A percentile compares a stretch with the other conserved stretches of the same genome.
Conservation (phyloP, 2,329 filamentous ascomycete genomes). For the Neonectria sp. region DNA sequence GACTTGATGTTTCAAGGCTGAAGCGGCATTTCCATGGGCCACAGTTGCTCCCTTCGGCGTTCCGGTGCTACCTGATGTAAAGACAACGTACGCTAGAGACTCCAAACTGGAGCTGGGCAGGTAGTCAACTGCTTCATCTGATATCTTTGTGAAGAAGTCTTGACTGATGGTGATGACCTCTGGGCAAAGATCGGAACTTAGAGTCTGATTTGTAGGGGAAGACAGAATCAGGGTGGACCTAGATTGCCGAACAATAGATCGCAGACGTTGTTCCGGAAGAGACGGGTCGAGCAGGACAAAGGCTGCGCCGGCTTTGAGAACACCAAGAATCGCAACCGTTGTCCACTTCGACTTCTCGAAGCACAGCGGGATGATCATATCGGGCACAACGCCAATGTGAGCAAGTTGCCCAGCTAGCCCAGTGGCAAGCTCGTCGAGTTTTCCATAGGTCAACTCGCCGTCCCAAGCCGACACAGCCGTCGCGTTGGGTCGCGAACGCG, state of each 20-base stretch:
- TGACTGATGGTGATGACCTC: not conserved
- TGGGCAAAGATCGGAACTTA: not conserved
- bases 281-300: slow-evolving; percentile 38
- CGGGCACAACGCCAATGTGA: slow-evolving; percentile 45
- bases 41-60: slow-evolving; percentile 29
- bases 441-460: slow-evolving; percentile 55
- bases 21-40: slow-evolving; percentile 31
- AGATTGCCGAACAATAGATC: slow-evolving; percentile 16
- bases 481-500: slow-evolving; percentile 23
- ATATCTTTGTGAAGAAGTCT: not conserved
- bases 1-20: slow-evolving; percentile 24
- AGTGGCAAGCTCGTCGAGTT: slow-evolving; percentile 57
- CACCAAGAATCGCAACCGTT: slow-evolving; percentile 41
- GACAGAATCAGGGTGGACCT: not conserved
- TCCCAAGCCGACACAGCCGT: slow-evolving; percentile 44
- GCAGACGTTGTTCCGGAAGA: slow-evolving; percentile 24
- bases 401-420: slow-evolving; percentile 55
- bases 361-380: slow-evolving; percentile 32
- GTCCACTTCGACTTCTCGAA: slow-evolving; percentile 46
- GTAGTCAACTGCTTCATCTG: not conserved
- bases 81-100: slow-evolving; percentile 21
- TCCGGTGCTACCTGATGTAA: slow-evolving; percentile 35
- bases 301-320: slow-evolving; percentile 45
- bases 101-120: not conserved
- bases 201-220: not conserved